Base-by-base conservation (phyloP, 805 yeast genomes). In the Candida dajiaensis region DNA sequence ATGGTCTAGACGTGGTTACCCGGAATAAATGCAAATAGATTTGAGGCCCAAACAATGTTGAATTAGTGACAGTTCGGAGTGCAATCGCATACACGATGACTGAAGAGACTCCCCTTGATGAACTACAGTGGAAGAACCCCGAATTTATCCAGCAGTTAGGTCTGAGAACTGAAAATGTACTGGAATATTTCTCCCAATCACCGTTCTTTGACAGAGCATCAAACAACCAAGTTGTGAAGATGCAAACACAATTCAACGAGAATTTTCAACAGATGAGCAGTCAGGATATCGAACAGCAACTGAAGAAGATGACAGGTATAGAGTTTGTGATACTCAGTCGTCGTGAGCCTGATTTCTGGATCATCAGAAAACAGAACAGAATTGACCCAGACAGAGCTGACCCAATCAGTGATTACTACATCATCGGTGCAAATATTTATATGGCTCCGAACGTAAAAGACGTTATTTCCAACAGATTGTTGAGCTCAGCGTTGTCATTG, bases 111-210 rank as follows among this genome's bases (percentile, higher is more conserved):
- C 71, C 72, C 26, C 70, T 90, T 23, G 97, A 90, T 61, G 97
- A 92, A 58, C 74, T 94, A 38, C 98, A 90, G 64, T 94, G 99
- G 99, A 80, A 90, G 54, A 84, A 94, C 4, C 98, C 99, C 1
- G 99, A 94, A 65, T 94, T 97, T 95, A 89, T 94, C 52, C 96
- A 89, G 62, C 78, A 83, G 44, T 82, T 81, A 62, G 97, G 96
- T 0, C 76, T 94, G 21, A 75, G 89, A 40, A 85, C 95, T 0
- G 95, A 83, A 44, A 94, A 90, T 61, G 97, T 94, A 1, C 74
- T 94, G 19, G 98, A 94, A 49, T 94, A 94, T 66, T 90, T 94
- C 60, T 73, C 97, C 4, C 87, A 88, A 56, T 87, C 96, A 3
- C 99, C 99, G 2, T 95, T 92, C 67, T 94, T 86, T 62, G 97